Evolutionary conservation across 2,329 filamentous ascomycete species (phyloP).

Genomic region (Cladosporium phlei): DNA sequence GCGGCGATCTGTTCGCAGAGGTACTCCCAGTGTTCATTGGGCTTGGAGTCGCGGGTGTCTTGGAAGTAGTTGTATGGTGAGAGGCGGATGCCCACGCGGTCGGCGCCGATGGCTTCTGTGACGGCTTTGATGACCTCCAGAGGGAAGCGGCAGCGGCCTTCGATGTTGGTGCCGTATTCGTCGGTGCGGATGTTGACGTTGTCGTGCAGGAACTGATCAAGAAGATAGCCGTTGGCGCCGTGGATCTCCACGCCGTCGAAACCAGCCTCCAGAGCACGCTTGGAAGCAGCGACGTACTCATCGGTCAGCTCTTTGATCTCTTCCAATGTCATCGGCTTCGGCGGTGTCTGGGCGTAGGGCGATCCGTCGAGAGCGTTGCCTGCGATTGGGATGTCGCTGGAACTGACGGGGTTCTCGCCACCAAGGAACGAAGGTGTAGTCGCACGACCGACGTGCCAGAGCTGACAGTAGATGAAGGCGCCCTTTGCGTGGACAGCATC

Average conservation of each 20-base stretch:
- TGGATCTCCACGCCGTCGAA: constrained; percentile 56
- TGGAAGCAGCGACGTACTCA: constrained; percentile 37
- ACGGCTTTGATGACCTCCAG: constrained; percentile 50
- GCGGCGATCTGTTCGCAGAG: constrained; percentile 40
- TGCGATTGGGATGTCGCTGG: constrained; percentile 30
- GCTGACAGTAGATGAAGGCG: constrained; percentile 57
- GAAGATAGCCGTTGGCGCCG: constrained; percentile 47
- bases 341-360: constrained; percentile 32
- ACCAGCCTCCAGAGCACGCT: constrained; percentile 42
- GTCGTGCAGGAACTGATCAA: constrained; percentile 60
- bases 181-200: constrained; percentile 50
- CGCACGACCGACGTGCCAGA: constrained; percentile 56
- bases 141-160: constrained; percentile 46
- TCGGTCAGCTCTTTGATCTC: constrained; percentile 33
- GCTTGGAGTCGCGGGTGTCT: constrained; percentile 57
- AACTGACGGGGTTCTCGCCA: constrained; percentile 24
- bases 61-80: constrained; percentile 57
- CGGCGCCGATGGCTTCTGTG: constrained; percentile 43
- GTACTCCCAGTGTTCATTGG: constrained; percentile 57
- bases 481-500: constrained; percentile 60
- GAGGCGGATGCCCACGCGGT: constrained; percentile 50
- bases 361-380: constrained; percentile 25
- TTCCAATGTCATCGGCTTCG: constrained; percentile 33
- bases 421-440: constrained; percentile 21
- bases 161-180: constrained; percentile 39